phyloP scores from a whole-genome alignment of 2,329 filamentous ascomycete species.

The Aspergillus sp. region DNA sequence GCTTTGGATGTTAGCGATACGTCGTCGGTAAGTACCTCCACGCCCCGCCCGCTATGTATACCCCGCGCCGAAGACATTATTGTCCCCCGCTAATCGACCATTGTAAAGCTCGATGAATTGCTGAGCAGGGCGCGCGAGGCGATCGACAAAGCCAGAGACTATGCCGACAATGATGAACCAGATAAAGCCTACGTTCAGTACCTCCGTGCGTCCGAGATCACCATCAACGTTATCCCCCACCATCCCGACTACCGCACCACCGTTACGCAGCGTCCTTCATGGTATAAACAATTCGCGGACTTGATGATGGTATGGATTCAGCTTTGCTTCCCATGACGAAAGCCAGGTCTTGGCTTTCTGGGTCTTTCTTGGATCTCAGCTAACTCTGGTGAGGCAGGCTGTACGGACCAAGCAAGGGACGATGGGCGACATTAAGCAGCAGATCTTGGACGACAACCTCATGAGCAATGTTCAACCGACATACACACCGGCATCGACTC shows the following conservation, averaged over 20 bases:
- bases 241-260: conserved; percentile 73
- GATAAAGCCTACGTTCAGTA: conserved; percentile 82
- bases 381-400: conserved; percentile 24
- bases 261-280: conserved; percentile 52
- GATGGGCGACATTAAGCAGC: conserved; percentile 42
- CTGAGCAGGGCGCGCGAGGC: conserved; percentile 36
- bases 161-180: conserved; percentile 42
- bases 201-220: conserved; percentile 75
- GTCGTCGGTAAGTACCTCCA: conserved; percentile 27
- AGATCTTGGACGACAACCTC: conserved; percentile 39
- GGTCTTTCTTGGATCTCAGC: background rate
- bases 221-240: conserved; percentile 70
- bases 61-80: background rate
- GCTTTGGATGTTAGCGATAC: conserved; percentile 31
- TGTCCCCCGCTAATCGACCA: conserved; percentile 15
- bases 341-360: background rate
- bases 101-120: conserved; percentile 32
- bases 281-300: conserved; percentile 50
- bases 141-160: conserved; percentile 31
- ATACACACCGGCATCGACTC: conserved; percentile 9
- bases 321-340: background rate
- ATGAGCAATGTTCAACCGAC: conserved; percentile 28
- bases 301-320: conserved; percentile 44
- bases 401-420: conserved; percentile 42
- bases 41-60: background rate